These are phyloP conservation scores for Carex kokanica DNA, from an alignment of 176 grass and related monocot species.

Conservation along the genomic window DNA sequence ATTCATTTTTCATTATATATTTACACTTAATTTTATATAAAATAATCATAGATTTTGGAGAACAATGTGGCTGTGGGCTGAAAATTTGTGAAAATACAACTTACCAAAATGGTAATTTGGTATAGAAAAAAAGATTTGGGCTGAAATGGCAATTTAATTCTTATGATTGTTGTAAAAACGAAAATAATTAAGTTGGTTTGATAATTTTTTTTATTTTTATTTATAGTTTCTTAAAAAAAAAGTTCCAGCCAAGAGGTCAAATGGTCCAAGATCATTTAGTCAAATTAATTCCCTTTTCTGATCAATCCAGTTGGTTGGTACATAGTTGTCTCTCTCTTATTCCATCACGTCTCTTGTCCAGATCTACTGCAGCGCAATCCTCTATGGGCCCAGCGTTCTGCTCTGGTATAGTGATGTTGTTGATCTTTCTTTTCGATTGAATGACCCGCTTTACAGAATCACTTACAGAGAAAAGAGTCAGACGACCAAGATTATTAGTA, in stretches of 20 bases:
- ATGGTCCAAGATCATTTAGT: not conserved
- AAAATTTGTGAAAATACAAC: too few species aligned
- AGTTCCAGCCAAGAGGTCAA: not conserved
- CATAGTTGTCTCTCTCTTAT: not conserved
- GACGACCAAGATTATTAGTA: not conserved
- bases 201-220: too few species aligned
- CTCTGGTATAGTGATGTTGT: not conserved
- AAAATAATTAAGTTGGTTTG: too few species aligned
- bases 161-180: too few species aligned
- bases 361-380: not conserved
- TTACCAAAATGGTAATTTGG: too few species aligned
- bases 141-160: too few species aligned
- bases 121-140: too few species aligned
- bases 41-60: too few species aligned
- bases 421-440: not conserved
- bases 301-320: not conserved
- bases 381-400: not conserved
- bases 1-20: too few species aligned
- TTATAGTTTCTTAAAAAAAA: too few species aligned
- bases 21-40: too few species aligned
- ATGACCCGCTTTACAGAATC: not conserved
- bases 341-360: not conserved
- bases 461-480: not conserved
- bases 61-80: too few species aligned
- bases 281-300: slow-evolving; percentile 6